phyloP scores from a whole-genome alignment of 495 filamentous ascomycete species.

The Talaromyces proteolyticus region DNA sequence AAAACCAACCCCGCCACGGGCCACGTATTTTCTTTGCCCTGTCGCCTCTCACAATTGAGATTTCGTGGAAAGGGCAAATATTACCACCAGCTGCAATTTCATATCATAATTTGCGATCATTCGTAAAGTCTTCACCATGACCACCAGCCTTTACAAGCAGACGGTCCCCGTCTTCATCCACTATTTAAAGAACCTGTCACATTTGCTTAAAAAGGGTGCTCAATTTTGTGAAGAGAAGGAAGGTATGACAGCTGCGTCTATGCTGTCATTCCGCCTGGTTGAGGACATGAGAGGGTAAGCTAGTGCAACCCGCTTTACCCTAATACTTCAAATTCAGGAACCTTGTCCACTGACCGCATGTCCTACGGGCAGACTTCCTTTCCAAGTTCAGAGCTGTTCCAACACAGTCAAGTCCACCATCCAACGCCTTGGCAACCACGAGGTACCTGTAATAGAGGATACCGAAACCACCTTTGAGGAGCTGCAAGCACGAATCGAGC shows the following conservation, averaged over 20 bases:
- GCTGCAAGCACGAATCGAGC: slow-evolving; percentile 30
- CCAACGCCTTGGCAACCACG: slow-evolving; percentile 19
- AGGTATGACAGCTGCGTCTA: slow-evolving; percentile 4
- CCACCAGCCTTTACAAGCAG: slow-evolving; percentile 8
- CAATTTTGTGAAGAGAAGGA: slow-evolving; percentile 10
- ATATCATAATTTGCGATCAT: background rate
- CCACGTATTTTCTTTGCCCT: no score
- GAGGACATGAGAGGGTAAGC: slow-evolving; percentile 4
- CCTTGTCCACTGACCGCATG: no score
- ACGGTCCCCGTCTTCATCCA: slow-evolving; percentile 14
- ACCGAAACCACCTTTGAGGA: slow-evolving; percentile 32
- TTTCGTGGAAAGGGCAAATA: no score
- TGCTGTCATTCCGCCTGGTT: slow-evolving; percentile 2
- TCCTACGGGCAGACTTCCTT: slow-evolving; percentile 17
- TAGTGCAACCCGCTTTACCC: background rate
- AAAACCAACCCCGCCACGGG: no score
- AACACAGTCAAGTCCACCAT: slow-evolving; percentile 18
- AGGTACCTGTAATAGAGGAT: slow-evolving; percentile 20
- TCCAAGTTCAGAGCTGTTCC: slow-evolving; percentile 35
- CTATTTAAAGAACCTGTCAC: slow-evolving; percentile 9
- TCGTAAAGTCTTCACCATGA: background rate
- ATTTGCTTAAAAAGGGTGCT: slow-evolving; percentile 17
- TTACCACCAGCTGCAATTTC: no score
- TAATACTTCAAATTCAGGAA: no score
- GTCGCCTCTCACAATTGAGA: no score